A percentile compares a stretch with the other conserved stretches of the same genome.
These are phyloP conservation scores for Scedosporium aurantiacum DNA, from an alignment of 2,329 filamentous ascomycete species.

Conservation along the genomic window DNA sequence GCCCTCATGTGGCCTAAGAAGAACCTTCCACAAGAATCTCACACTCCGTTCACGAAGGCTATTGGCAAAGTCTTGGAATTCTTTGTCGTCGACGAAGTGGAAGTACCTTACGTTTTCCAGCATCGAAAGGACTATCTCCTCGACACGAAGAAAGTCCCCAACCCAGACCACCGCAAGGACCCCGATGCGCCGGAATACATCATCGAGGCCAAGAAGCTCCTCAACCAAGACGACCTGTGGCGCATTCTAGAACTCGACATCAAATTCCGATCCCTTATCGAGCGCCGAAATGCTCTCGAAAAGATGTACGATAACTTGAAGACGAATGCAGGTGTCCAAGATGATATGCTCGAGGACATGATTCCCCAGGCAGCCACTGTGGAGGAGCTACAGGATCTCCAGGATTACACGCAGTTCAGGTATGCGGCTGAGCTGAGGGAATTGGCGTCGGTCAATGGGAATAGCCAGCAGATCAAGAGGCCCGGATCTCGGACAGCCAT, in stretches of 20 bases:
- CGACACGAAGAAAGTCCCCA: conserved; percentile 62
- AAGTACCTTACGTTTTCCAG: conserved; percentile 96
- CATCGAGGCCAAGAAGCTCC: conserved; percentile 71
- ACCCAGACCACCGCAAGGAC: conserved; percentile 51
- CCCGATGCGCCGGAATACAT: conserved; percentile 61
- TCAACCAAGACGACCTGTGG: conserved; percentile 91
- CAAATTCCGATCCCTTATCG: conserved; percentile 84
- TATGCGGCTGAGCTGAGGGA: conserved; percentile 80
- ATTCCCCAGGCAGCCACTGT: conserved; percentile 70
- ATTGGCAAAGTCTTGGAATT: conserved; percentile 91
- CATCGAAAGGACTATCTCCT: conserved; percentile 97
- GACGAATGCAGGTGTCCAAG: conserved; percentile 47
- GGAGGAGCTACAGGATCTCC: conserved; percentile 91
- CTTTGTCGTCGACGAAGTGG: conserved; percentile 86
- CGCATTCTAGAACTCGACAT: conserved; percentile 88
- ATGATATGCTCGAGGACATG: conserved; percentile 71
- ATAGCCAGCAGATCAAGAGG: conserved; percentile 56
- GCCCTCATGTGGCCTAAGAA: conserved; percentile 86
- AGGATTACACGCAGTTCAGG: conserved; percentile 93
- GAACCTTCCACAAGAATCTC: conserved; percentile 57
- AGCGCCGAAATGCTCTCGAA: conserved; percentile 80
- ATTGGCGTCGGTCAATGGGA: conserved; percentile 51
- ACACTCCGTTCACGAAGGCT: conserved; percentile 74
- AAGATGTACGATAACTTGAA: conserved; percentile 67
- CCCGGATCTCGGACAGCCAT: conserved; percentile 72